phyloP scores from a whole-genome alignment of 2,329 filamentous ascomycete genomes.

The Ophiostoma sp. region DNA sequence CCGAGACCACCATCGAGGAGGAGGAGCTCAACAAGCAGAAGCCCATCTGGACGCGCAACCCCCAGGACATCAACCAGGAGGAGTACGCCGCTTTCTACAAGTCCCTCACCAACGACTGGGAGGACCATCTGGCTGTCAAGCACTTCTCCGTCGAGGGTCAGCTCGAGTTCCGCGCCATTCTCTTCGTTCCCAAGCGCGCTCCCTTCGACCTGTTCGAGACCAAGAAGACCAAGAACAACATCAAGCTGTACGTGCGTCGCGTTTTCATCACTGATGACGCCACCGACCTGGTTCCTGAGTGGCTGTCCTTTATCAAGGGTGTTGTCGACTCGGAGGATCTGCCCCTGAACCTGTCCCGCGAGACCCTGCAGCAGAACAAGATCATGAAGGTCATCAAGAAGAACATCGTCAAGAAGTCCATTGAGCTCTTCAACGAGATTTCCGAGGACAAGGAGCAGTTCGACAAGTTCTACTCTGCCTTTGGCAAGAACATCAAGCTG shows the following conservation, averaged over 20 bases:
- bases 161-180: constrained; percentile 99
- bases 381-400: constrained; percentile 99
- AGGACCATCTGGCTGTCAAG: constrained; percentile 99
- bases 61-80: constrained; percentile 87
- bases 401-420: constrained; percentile 99
- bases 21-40: constrained; percentile 99
- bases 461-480: constrained; percentile 99
- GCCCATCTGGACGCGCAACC: constrained; percentile 99
- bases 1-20: constrained; percentile 97
- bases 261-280: constrained; percentile 99
- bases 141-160: constrained; percentile 99
- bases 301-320: constrained; percentile 99
- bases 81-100: constrained; percentile 99
- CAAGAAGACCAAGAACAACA: constrained; percentile 99
- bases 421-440: constrained; percentile 99
- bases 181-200: constrained; percentile 98
- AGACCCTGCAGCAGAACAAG: constrained; percentile 99
- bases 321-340: constrained; percentile 99
- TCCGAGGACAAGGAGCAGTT: constrained; percentile 99
- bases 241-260: constrained; percentile 99
- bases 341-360: constrained; percentile 97
- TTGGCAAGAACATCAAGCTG: constrained; percentile 99
- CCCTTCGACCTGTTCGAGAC: constrained; percentile 99
- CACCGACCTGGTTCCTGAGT: constrained; percentile 98
- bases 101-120: constrained; percentile 99